Evolutionary conservation across 2,329 filamentous ascomycete species (phyloP).

Genomic region (Colletotrichum eremochloae): DNA sequence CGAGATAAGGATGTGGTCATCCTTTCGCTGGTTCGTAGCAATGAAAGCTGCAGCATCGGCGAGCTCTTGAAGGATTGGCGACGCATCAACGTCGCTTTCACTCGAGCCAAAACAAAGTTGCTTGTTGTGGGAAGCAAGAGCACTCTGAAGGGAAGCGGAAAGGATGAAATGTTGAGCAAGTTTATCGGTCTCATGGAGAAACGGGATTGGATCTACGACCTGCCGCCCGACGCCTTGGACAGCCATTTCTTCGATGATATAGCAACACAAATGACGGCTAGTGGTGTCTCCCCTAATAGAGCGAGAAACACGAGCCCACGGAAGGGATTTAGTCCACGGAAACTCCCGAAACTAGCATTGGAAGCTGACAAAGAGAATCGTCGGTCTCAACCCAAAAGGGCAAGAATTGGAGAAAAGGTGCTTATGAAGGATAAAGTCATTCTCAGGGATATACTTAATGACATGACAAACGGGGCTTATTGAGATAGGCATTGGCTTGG

Average conservation of each 20-base stretch:
- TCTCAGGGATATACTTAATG: constrained; percentile 83
- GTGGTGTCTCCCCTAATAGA: constrained; percentile 32
- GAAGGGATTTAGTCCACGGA: background rate
- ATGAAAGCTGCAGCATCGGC: constrained; percentile 85
- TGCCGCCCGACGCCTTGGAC: constrained; percentile 74
- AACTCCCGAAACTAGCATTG: constrained; percentile 36
- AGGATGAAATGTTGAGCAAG: constrained; percentile 80
- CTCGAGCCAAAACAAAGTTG: constrained; percentile 90
- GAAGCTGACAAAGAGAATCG: constrained; percentile 60
- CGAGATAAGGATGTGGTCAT: constrained; percentile 95
- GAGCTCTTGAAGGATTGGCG: constrained; percentile 93
- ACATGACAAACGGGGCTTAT: constrained; percentile 66
- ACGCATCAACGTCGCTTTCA: constrained; percentile 95
- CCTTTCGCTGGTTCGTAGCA: constrained; percentile 88
- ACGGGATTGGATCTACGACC: constrained; percentile 83
- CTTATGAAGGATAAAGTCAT: constrained; percentile 77
- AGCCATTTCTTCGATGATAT: constrained; percentile 76
- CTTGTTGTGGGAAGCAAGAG: constrained; percentile 86
- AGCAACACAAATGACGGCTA: constrained; percentile 62
- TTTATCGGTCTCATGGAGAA: constrained; percentile 84
- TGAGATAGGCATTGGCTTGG: constrained; percentile 41
- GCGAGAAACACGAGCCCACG: constrained; percentile 22
- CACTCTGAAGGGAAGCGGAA: constrained; percentile 81
- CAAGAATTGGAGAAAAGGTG: constrained; percentile 70
- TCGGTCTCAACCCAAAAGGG: constrained; percentile 65